phyloP scores from a whole-genome alignment of 1,139 yeast species.

The Geotrichum phurueaensis region DNA sequence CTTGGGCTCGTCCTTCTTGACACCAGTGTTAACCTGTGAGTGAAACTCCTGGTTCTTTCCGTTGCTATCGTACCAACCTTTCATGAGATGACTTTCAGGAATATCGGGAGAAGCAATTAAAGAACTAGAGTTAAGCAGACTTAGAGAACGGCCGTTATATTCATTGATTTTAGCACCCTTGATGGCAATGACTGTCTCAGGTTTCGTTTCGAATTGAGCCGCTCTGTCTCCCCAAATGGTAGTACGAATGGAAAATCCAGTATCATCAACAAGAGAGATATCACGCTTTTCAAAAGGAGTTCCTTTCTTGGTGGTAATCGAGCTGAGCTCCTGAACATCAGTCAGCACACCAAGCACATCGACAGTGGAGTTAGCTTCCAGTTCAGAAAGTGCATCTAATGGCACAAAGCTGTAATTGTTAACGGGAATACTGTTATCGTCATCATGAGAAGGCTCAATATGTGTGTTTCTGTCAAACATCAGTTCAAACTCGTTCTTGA shows the following conservation, averaged over 20 bases:
- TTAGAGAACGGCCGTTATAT: conserved; percentile 79
- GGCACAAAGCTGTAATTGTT: conserved; percentile 70
- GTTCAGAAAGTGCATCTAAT: conserved; percentile 56
- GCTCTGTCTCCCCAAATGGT: conserved; percentile 94
- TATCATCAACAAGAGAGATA: conserved; percentile 75
- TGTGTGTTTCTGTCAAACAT: conserved; percentile 73
- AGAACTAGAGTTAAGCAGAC: conserved; percentile 74
- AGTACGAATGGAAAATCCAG: conserved; percentile 66
- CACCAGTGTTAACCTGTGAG: conserved; percentile 38
- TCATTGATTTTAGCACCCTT: conserved; percentile 89
- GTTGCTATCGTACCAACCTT: conserved; percentile 90
- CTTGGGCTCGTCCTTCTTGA: conserved; percentile 30
- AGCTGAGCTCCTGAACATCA: conserved; percentile 65
- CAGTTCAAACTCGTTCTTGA: conserved; percentile 85
- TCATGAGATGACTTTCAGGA: conserved; percentile 76
- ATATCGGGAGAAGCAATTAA: conserved; percentile 78
- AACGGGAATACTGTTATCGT: conserved; percentile 57
- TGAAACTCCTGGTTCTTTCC: conserved; percentile 62
- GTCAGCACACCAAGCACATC: conserved; percentile 87
- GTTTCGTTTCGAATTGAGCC: conserved; percentile 61
- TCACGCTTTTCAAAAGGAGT: conserved; percentile 91
- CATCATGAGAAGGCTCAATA: conserved; percentile 66
- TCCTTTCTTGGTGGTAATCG: conserved; percentile 88
- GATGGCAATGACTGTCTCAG: conserved; percentile 83
- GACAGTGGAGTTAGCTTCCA: conserved; percentile 65